A percentile compares a stretch with the other conserved stretches of the same genome.
Evolutionary conservation across 441 rosid species (phyloP).

Genomic region (Gossypium gossypioides): DNA sequence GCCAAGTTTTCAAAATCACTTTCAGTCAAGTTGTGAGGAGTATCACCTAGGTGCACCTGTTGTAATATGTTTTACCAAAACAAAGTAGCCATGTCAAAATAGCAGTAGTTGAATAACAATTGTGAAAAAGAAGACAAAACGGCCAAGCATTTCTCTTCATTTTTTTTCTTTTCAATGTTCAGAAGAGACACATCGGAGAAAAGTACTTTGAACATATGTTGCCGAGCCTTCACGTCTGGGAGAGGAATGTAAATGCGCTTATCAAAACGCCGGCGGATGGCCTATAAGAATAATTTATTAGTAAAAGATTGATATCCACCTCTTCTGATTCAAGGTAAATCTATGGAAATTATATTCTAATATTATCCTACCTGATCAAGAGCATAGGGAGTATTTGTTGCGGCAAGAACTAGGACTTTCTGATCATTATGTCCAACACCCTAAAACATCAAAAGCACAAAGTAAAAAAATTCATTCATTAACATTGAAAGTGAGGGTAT

Average conservation of each 20-base stretch:
- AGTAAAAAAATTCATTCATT: not conserved
- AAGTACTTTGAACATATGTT: slow-evolving; percentile 91
- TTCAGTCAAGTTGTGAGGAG: slow-evolving; percentile 89
- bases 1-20: slow-evolving; percentile 85
- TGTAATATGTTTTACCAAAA: slow-evolving; percentile 9
- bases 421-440: slow-evolving; percentile 92
- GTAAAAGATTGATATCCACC: slow-evolving; percentile 15
- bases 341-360: slow-evolving; percentile 8
- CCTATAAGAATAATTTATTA: slow-evolving; percentile 47
- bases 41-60: slow-evolving; percentile 97
- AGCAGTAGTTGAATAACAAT: not conserved
- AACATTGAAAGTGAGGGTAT: not conserved
- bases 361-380: slow-evolving; percentile 63
- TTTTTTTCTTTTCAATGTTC: not conserved
- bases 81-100: not conserved
- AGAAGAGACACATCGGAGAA: not conserved
- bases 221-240: slow-evolving; percentile 89
- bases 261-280: slow-evolving; percentile 93
- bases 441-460: slow-evolving; percentile 30
- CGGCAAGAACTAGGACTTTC: slow-evolving; percentile 97
- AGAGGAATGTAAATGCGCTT: slow-evolving; percentile 98
- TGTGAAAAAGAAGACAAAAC: not conserved
- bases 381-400: slow-evolving; percentile 95
- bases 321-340: slow-evolving; percentile 12
- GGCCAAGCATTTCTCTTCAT: not conserved